Base-by-base conservation (phyloP, 345 rosid genomes). In the Boechera stricta region DNA sequence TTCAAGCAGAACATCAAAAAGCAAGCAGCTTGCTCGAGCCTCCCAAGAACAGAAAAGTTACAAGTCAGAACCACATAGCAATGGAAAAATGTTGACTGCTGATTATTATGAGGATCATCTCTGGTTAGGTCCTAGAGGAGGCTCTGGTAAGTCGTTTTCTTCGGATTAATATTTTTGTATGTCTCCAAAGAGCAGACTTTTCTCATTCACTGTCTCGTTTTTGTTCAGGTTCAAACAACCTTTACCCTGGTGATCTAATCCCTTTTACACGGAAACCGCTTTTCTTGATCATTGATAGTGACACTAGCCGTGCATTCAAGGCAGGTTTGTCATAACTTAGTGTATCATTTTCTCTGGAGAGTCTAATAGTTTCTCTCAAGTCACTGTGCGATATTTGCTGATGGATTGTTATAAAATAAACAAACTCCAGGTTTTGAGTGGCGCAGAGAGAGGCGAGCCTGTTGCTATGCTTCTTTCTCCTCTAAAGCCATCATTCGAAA, bases 271-370 rank as follows among this genome's bases (percentile, higher is more conserved):
- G 99, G 74, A 91, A 85, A 67, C 98, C 98, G 7, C 88, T 96
- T 78, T 90, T 96, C 91, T 77, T 96, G 86, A 85, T 96, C 81
- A 86, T 96, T 54, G 98, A 96, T 76, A 96, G 99, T 72, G 96
- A 93, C 83, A 87, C 66, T 85, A 96, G 99, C 92, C 94, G 88
- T 85, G 97, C 97, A 91, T 96, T 93, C 98, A 96, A 96, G 99
- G 99, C 96, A 96, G 97, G 98, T 96, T 93, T 95, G 97, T 96
- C 91, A 86, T 85, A 91, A 87, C 94, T 71, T 81, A 69, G 71
- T 42, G 21, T 54, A 63, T 82, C 65, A 11, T 21, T 68, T n/a
- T 81, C 64, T 41, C 51, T n/a, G 44, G 82, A 44, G 68, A 66
- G 74, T 68, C 38, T 5, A 24, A 24, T 42, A 60, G 44, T 73